Base-by-base conservation (phyloP, 148 eudicot genomes). In the Spergularia bocconei region DNA sequence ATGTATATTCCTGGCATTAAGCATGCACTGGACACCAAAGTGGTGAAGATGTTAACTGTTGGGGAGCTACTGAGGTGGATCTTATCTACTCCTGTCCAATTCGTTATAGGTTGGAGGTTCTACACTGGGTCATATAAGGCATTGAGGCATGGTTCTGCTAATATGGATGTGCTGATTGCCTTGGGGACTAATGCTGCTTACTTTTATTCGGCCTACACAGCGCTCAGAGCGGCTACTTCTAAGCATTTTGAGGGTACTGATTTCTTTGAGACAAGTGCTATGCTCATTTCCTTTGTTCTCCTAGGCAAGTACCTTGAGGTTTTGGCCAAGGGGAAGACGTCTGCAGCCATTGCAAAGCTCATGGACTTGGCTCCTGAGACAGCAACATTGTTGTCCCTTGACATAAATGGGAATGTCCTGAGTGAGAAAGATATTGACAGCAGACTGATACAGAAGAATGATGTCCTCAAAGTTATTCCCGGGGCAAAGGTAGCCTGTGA, bases 181-280 rank as follows among this genome's bases (percentile, higher is more conserved):
- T 73, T 95, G 74, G 99, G 99, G 79, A 95, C 99, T 69, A 95
- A 95, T 75, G 91, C 99, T 54, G 99, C 99, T 16, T 95, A 92
- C 78, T 95, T 91, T 56, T 95, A 90, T 76, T 95, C 99, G 9
- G 94, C 89, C 16, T 95, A 92, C 68, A 87, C 88, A 0, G 91
- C 89, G 48, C 59, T 95, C 62, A 85, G 92, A 85, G 92, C 99
- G 19, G 93, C 99, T 19, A 86, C 87, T 29, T 89, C 96, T 79
- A 82, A 72, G 47, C 48, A 70, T 61, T 92, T 88, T 29, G 79
- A 87, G 79, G 87, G 94, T 17, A 90, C 87, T 0, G 99, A 91
- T 85, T 95, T 95, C 78, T 95, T 95, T 69, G 99, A 95, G 81
- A 92, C 99, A 1, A 95, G 98, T 59, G 72, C 99, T 17, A 92